Conservation (phyloP, 2,329 filamentous ascomycete species). For the Alternaria metachromatica region DNA sequence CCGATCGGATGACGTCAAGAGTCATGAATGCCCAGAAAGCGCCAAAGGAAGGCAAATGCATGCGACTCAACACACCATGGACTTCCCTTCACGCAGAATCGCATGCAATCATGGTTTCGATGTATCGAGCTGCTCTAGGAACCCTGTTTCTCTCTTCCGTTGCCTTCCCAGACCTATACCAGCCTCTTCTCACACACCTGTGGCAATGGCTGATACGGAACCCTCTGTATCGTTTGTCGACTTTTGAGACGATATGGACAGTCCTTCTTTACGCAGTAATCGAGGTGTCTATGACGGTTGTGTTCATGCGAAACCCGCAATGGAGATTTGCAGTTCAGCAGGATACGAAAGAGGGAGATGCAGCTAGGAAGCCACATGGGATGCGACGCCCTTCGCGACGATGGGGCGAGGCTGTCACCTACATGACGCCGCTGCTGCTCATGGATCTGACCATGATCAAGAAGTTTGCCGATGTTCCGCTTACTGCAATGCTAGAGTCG, state of each 20-base stretch:
- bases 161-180: not conserved
- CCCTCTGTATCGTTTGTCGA: not conserved
- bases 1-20: conserved; percentile 1
- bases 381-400: conserved; percentile 1
- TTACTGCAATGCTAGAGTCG: not conserved
- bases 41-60: not conserved
- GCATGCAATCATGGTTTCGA: not conserved
- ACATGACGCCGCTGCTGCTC: not conserved
- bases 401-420: not conserved
- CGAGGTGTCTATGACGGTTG: not conserved
- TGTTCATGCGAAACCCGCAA: not conserved
- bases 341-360: not conserved
- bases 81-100: not conserved
- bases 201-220: conserved; percentile 1
- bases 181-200: not conserved
- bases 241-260: not conserved
- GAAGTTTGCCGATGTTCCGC: not conserved
- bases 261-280: not conserved
- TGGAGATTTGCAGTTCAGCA: not conserved
- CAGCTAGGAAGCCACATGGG: not conserved
- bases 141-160: not conserved
- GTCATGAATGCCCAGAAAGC: not conserved
- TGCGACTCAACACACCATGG: not conserved
- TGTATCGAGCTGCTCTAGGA: not conserved
- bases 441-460: conserved; percentile 1